Conservation (phyloP, 495 filamentous ascomycete genomes). For the Tuber indicum region DNA sequence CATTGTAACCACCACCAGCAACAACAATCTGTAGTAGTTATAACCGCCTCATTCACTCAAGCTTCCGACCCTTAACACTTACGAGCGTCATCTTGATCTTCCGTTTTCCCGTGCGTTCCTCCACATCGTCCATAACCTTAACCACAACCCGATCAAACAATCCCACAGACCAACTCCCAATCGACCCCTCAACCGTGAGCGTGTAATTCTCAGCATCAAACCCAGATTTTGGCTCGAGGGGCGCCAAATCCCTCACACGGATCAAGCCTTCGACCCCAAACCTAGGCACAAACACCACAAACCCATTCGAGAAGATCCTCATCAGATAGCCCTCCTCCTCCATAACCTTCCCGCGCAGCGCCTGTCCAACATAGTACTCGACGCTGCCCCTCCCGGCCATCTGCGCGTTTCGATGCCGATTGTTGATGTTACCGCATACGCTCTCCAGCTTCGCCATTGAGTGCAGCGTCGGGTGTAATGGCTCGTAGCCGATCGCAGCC, state of each 20-base stretch:
- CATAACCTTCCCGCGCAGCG: slow-evolving; percentile 70
- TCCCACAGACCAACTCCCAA: slow-evolving; percentile 56
- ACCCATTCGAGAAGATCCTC: slow-evolving; percentile 93
- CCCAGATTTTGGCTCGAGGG: slow-evolving; percentile 61
- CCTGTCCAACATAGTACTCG: slow-evolving; percentile 95
- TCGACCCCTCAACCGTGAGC: slow-evolving; percentile 50
- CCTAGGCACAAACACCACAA: slow-evolving; percentile 87
- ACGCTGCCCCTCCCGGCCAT: slow-evolving; percentile 86
- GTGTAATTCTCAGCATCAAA: slow-evolving; percentile 82
- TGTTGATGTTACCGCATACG: slow-evolving; percentile 96
- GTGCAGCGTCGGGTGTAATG: slow-evolving; percentile 65
- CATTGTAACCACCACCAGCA: neutral
- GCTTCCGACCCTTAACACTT: slow-evolving; percentile 21
- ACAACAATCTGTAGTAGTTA: neutral
- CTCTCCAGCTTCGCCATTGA: slow-evolving; percentile 76
- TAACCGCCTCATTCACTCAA: neutral
- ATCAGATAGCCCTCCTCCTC: slow-evolving; percentile 92
- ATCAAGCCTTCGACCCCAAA: slow-evolving; percentile 95
- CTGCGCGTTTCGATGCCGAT: slow-evolving; percentile 92
- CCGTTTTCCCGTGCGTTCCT: slow-evolving; percentile 89
- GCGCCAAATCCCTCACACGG: slow-evolving; percentile 68
- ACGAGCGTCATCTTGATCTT: slow-evolving; percentile 69
- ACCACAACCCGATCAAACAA: slow-evolving; percentile 87
- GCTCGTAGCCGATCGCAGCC: slow-evolving; percentile 87
- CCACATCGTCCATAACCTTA: slow-evolving; percentile 81